These are phyloP conservation scores for Aspergillus luchuensis DNA, from an alignment of 2,329 filamentous ascomycete genomes.

Conservation along the genomic window DNA sequence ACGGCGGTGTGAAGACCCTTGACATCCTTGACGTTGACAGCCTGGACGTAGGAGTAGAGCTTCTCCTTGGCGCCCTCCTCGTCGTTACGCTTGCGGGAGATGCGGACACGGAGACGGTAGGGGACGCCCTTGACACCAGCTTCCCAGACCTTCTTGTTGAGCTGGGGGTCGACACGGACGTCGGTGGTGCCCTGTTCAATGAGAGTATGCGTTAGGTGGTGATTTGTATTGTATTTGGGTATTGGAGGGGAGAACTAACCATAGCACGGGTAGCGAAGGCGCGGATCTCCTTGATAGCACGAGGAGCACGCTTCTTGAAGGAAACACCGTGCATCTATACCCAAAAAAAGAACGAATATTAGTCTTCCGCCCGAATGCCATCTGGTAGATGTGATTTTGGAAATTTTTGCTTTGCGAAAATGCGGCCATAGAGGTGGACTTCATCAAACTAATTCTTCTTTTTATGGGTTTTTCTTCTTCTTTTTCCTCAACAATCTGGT, in stretches of 20 bases:
- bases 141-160: slow-evolving; percentile 99
- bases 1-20: slow-evolving; percentile 95
- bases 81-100: slow-evolving; percentile 99
- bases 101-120: slow-evolving; percentile 95
- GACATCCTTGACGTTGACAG: slow-evolving; percentile 98
- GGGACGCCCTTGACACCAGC: slow-evolving; percentile 97
- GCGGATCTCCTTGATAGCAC: slow-evolving; percentile 99
- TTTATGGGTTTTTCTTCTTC: slow-evolving; percentile 25
- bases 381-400: slow-evolving; percentile 25
- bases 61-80: slow-evolving; percentile 99
- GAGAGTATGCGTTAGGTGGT: slow-evolving; percentile 2
- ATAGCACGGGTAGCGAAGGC: slow-evolving; percentile 89
- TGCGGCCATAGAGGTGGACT: slow-evolving; percentile 63
- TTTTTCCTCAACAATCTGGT: slow-evolving; percentile 9
- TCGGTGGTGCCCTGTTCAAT: slow-evolving; percentile 80
- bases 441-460: slow-evolving; percentile 67
- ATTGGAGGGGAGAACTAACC: slow-evolving; percentile 65
- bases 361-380: slow-evolving; percentile 68
- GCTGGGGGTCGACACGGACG: slow-evolving; percentile 95
- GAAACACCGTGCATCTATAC: slow-evolving; percentile 87
- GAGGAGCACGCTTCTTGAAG: slow-evolving; percentile 99
- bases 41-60: slow-evolving; percentile 99
- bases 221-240: slow-evolving; percentile 7
- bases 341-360: slow-evolving; percentile 52
- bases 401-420: slow-evolving; percentile 24